A percentile compares a stretch with the other conserved stretches of the same genome.
phyloP scores from a whole-genome alignment of 176 grass and related monocot species.

The Sorghum bicolor region Sorghum_bicolor_NCBIv3 NC_012873.2:63846001-63846500 shows the following conservation, averaged over 20 bases:
- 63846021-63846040: background rate
- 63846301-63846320: too few relatives aligned
- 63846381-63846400: too few relatives aligned
- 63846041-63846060: background rate
- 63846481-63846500: background rate
- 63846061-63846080: background rate
- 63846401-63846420: background rate
- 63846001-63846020: constrained; percentile 38
- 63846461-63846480: background rate
- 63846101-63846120: background rate
- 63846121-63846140: background rate
- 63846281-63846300: too few relatives aligned
- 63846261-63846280: too few relatives aligned
- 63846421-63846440: too few relatives aligned
- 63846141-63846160: background rate
- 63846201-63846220: too few relatives aligned
- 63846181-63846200: background rate
- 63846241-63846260: too few relatives aligned
- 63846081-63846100: background rate
- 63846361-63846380: too few relatives aligned
- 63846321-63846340: too few relatives aligned
- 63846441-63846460: background rate
- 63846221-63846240: too few relatives aligned
- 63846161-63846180: too few relatives aligned
- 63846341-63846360: too few relatives aligned